These are phyloP conservation scores for Fusarium nelsonii DNA, from an alignment of 2,329 filamentous ascomycete species.

Conservation along the genomic window DNA sequence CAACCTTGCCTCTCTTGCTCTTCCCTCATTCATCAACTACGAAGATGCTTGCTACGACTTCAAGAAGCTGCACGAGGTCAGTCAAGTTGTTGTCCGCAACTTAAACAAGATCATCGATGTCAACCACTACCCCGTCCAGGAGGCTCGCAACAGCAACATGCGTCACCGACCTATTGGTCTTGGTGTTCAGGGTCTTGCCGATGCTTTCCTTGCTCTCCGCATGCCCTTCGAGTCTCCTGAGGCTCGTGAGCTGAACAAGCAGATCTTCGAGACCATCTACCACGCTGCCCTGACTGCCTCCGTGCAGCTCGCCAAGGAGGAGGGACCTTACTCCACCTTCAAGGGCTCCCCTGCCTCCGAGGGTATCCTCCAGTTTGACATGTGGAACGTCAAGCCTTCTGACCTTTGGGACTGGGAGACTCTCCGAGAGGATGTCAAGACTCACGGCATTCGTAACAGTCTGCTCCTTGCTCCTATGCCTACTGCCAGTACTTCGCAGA, in stretches of 20 bases:
- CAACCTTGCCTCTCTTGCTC: constrained; percentile 93
- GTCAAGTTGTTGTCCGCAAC: constrained; percentile 91
- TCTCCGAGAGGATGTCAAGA: constrained; percentile 90
- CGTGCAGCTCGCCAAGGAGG: constrained; percentile 82
- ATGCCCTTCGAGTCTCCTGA: constrained; percentile 97
- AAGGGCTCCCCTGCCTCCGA: constrained; percentile 94
- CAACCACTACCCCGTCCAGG: constrained; percentile 97
- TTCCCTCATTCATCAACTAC: constrained; percentile 92
- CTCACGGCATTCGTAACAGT: constrained; percentile 95
- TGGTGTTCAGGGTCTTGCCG: constrained; percentile 96
- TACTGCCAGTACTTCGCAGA: constrained; percentile 96
- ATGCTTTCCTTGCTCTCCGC: constrained; percentile 96
- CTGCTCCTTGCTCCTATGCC: constrained; percentile 97
- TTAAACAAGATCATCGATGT: constrained; percentile 98
- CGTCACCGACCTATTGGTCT: constrained; percentile 95
- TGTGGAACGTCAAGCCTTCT: constrained; percentile 95
- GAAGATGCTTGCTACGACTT: constrained; percentile 90
- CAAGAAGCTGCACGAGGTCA: constrained; percentile 94
- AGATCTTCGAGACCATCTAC: constrained; percentile 99
- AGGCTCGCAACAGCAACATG: constrained; percentile 96
- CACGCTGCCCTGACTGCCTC: constrained; percentile 94
- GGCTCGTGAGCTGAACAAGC: constrained; percentile 92
- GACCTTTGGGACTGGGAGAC: constrained; percentile 97
- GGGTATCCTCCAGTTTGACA: constrained; percentile 96
- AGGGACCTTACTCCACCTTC: constrained; percentile 90